These are phyloP conservation scores for Lactarius deliciosus DNA, from an alignment of 768 basidiomycete genomes.

Conservation along the genomic window DNA sequence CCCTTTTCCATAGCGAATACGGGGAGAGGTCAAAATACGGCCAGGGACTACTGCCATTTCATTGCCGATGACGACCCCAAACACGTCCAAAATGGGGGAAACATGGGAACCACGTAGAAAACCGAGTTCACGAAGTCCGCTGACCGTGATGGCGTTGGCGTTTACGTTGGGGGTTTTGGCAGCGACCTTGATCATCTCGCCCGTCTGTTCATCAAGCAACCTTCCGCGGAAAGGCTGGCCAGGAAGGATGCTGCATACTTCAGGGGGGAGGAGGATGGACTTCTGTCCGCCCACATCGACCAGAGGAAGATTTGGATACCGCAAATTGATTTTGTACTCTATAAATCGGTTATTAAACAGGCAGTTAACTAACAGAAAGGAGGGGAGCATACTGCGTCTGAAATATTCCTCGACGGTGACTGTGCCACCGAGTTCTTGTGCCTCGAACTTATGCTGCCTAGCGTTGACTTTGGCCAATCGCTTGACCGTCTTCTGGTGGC, in stretches of 20 bases:
- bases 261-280: conserved; percentile 45
- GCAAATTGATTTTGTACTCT: conserved; percentile 47
- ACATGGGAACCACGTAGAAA: conserved; percentile 35
- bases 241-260: conserved; percentile 49
- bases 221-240: conserved; percentile 49
- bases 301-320: conserved; percentile 42
- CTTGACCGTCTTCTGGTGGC: conserved; percentile 75
- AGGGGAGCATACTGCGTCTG: conserved; percentile 39
- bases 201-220: conserved; percentile 53
- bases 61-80: conserved; percentile 46
- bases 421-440: conserved; percentile 40
- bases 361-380: background rate
- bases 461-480: conserved; percentile 45
- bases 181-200: conserved; percentile 50
- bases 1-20: conserved; percentile 41
- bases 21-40: conserved; percentile 48
- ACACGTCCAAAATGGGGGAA: conserved; percentile 40
- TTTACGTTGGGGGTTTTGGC: conserved; percentile 52
- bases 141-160: conserved; percentile 43
- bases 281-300: conserved; percentile 50
- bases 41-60: conserved; percentile 58
- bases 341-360: conserved; percentile 5
- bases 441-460: conserved; percentile 41
- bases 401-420: conserved; percentile 53
- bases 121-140: conserved; percentile 47